Base-by-base conservation (phyloP, 2,329 filamentous ascomycete species). In the Claviceps citrina region DNA sequence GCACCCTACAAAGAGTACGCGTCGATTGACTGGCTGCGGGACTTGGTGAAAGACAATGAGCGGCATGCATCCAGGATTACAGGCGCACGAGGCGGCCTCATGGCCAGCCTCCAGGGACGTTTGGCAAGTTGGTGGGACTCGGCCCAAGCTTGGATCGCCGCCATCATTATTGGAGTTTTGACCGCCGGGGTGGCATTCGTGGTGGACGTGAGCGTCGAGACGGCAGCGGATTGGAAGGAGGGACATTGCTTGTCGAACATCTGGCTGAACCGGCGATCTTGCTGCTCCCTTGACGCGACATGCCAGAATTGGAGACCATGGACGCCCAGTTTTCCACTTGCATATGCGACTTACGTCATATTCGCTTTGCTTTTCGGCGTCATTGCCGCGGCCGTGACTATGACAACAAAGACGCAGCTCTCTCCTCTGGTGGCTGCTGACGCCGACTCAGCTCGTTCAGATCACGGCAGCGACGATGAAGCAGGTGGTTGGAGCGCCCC, bases 1-100 rank as follows among this genome's bases (percentile, higher is more conserved):
- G 36, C 76, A 16, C 67, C 70, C 1, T 78, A 77, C 50, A 75
- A 73, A 49, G 68, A 76, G 46, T 77, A 78, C 47, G 71, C 67
- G 7, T 74, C 71, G 1, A 76, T 76, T 42, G 72, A 78, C 53
- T 77, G 71, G 71, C 59, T 77, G 8, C 73, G 74, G 51, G 71
- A 74, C 47, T 53, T 77, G 41, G 68, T 73, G 52, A 73, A 73
- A 55, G 70, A 73, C 47, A 71, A 70, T 2, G 69, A 67, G 46
- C 67, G 70, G n/a, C 61, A 63, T 16, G 22, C 16, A 16, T 13
- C 10, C 36, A 24, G n/a, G n/a, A 27, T n/a, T 5, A 8, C 34
- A 41, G 62, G 69, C 31, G 15, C 15, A 26, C 16, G 51, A 54
- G 28, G 53, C 71, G n/a, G 60, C 64, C 40, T 56, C 59, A 56